These are phyloP conservation scores for Quercus berberidifolia DNA, from an alignment of 306 rosid species.

Conservation along the genomic window DNA sequence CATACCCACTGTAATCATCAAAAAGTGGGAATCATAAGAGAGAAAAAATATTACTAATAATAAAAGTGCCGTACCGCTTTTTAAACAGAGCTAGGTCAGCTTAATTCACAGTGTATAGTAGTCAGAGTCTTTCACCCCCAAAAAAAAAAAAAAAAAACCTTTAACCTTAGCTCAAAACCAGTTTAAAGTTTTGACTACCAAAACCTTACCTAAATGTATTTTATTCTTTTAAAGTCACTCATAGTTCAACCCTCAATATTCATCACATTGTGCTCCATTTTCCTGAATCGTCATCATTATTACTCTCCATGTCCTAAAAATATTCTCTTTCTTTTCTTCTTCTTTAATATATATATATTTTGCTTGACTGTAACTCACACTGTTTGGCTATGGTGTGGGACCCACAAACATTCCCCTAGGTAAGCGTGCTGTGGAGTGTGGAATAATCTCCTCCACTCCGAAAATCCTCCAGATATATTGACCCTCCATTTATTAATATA, in stretches of 20 bases:
- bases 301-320: slow-evolving; percentile 18
- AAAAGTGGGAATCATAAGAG: neutral
- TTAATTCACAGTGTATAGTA: too few relatives aligned
- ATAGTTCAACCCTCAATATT: slow-evolving; percentile 3
- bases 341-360: slow-evolving; percentile 1
- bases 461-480: slow-evolving; percentile 20
- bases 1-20: neutral
- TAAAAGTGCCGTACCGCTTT: too few relatives aligned
- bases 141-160: neutral
- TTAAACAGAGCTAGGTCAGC: too few relatives aligned
- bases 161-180: neutral
- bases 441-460: slow-evolving; percentile 42
- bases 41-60: neutral
- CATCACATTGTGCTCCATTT: slow-evolving; percentile 16
- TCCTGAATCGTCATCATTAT: slow-evolving; percentile 30
- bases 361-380: slow-evolving; percentile 22
- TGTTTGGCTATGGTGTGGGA: slow-evolving; percentile 36
- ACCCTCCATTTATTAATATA: slow-evolving; percentile 7
- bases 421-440: slow-evolving; percentile 33
- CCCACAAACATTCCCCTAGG: slow-evolving; percentile 77
- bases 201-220: neutral
- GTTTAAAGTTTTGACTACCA: neutral
- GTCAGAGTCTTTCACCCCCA: too few relatives aligned
- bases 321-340: slow-evolving; percentile 17
- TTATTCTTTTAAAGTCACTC: slow-evolving; percentile 1